Percentiles rank a stretch among this genome's conserved stretches.
phyloP scores from a whole-genome alignment of 1,284 basidiomycete species.

The Hymenochaete sp. region DNA sequence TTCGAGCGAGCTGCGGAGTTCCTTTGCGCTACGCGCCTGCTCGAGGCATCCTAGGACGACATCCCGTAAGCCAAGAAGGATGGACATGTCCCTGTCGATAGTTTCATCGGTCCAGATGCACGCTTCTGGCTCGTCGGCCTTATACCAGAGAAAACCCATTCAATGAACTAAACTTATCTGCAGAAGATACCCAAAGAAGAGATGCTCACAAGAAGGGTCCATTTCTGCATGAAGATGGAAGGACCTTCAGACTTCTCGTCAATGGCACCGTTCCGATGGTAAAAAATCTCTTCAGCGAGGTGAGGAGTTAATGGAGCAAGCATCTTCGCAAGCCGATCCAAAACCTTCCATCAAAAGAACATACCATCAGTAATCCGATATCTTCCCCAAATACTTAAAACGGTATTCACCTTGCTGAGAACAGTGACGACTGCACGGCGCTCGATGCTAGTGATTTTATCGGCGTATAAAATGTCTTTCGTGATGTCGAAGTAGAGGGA shows the following conservation, averaged over 20 bases:
- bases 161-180: conserved; percentile 3
- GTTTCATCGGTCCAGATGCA: conserved; percentile 45
- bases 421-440: conserved; percentile 66
- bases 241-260: conserved; percentile 21
- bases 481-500: conserved; percentile 87
- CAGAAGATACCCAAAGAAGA: background rate
- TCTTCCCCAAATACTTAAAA: background rate
- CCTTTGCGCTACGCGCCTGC: conserved; percentile 56
- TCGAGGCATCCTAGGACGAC: conserved; percentile 58
- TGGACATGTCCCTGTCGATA: conserved; percentile 50
- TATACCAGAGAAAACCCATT: conserved; percentile 5
- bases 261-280: conserved; percentile 30
- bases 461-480: conserved; percentile 87
- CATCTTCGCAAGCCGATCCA: conserved; percentile 62
- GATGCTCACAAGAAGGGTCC: conserved; percentile 49
- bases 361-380: conserved; percentile 10
- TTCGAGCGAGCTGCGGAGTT: conserved; percentile 65
- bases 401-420: conserved; percentile 53
- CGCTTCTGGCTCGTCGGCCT: conserved; percentile 29
- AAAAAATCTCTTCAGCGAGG: conserved; percentile 84
- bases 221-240: conserved; percentile 58
- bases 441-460: conserved; percentile 41
- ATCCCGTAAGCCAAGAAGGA: conserved; percentile 46
- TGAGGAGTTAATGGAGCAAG: conserved; percentile 88
- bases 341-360: conserved; percentile 55